Conservation (phyloP, 768 basidiomycete genomes). For the Mycena amicta region DNA sequence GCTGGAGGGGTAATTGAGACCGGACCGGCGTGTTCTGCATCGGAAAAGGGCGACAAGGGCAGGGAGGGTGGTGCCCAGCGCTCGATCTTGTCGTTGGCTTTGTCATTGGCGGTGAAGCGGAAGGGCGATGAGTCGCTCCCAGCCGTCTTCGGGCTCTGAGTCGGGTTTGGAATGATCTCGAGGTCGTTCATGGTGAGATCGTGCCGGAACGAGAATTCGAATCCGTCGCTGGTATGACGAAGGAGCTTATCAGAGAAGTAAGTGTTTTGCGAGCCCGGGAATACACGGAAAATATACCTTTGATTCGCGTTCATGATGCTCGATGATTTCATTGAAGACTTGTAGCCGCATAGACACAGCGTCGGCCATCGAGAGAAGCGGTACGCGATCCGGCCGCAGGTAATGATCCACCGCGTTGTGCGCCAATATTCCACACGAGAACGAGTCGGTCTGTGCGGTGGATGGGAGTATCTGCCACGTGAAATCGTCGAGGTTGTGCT, state of each 20-base stretch:
- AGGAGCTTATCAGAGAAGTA: background rate
- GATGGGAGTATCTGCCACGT: background rate
- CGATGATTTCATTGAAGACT: background rate
- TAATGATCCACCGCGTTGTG: background rate
- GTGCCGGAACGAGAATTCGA: background rate
- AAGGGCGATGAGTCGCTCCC: background rate
- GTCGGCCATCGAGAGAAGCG: background rate
- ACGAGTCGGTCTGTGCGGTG: background rate
- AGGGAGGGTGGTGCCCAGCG: background rate
- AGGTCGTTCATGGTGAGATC: background rate
- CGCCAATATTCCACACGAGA: background rate
- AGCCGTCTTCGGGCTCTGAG: background rate
- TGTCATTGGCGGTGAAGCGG: background rate
- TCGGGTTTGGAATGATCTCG: background rate
- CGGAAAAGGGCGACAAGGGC: background rate
- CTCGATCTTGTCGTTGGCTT: background rate
- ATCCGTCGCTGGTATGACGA: background rate
- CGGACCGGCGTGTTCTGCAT: background rate
- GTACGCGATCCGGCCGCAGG: background rate
- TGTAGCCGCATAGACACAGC: no score
- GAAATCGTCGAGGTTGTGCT: background rate
- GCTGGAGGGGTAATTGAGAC: no score
- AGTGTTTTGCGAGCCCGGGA: background rate
- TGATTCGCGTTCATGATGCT: background rate
- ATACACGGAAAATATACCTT: background rate